Base-by-base conservation (phyloP, 495 filamentous ascomycete genomes). In the Rhizodiscina lignyota region DNA sequence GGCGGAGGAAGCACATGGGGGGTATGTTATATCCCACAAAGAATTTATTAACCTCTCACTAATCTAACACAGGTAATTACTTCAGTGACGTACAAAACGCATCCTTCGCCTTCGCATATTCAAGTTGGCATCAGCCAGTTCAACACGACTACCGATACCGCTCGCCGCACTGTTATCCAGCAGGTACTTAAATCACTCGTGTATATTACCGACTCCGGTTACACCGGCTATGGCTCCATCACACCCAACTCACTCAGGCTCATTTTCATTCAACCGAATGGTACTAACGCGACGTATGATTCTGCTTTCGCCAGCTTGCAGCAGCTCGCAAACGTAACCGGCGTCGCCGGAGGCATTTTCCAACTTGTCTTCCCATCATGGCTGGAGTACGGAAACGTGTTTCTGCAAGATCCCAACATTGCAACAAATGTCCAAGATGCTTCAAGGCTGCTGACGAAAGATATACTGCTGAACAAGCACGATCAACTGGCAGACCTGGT, bases 401-500 rank as follows among this genome's bases (percentile, higher is more conserved):
- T 44, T 21, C 38, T 44, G 6, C 11, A 26, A n/a, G 42, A 44
- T 31, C 42, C 42, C 3, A 44, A 44, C 21, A 41, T 44, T 19
- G 42, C 38, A 6, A 44, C 42, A 24, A 44, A 44, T 33, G 23
- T 36, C 12, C 30, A 36, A 8, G 42, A 44, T 42, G 16, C 42
- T 6, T 41, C 42, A 10, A 18, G 38, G n/a, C 27, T 44, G 5
- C 18, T 44, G 17, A 37, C 39, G 8, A 28, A 15, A 18, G 27
- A 42, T 4, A 21, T 37, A 16, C 21, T 42, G 21, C 17, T 37
- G 35, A 42, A 30, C 19, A 37, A 53, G 61, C 31, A 29, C 17
- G 29, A 38, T 11, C 34, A 42, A 8, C 17, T 42, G 24, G 17
- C 38, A 16, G 34, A 37, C 18, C 17, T 42, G 11, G 8, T 32